A percentile compares a stretch with the other conserved stretches of the same genome.
These are phyloP conservation scores for Cyberlindnera mississippiensis DNA, from an alignment of 805 yeast genomes.

Conservation along the genomic window DNA sequence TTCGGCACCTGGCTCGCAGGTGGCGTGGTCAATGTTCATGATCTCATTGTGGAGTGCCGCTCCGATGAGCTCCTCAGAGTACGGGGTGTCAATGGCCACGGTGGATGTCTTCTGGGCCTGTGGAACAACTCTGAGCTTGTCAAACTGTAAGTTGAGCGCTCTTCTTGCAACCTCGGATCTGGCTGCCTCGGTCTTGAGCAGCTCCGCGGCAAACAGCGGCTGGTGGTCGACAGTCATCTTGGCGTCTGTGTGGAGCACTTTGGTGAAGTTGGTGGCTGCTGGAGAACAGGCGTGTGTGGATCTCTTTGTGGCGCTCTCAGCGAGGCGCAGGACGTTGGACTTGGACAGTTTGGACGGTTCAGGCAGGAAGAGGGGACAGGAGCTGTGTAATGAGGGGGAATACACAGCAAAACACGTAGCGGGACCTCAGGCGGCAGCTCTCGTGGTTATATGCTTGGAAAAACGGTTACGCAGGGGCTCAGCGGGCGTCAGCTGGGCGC, in stretches of 20 bases:
- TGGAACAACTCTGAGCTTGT: conserved; percentile 8
- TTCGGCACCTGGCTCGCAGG: conserved; percentile 72
- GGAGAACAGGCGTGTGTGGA: neutral
- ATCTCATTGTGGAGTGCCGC: conserved; percentile 40
- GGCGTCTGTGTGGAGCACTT: conserved; percentile 13
- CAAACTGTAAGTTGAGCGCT: conserved; percentile 7
- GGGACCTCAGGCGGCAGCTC: conserved; percentile 48
- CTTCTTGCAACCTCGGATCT: conserved; percentile 14
- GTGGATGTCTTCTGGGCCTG: neutral
- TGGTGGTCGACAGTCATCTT: conserved; percentile 10
- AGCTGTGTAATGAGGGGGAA: no score
- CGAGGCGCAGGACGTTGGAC: conserved; percentile 23
- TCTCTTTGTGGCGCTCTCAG: conserved; percentile 24
- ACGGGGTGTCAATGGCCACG: conserved; percentile 27
- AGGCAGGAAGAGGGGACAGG: neutral
- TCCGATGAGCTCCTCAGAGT: conserved; percentile 33
- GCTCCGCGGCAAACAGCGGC: conserved; percentile 9
- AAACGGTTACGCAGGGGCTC: neutral
- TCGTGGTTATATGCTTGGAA: conserved; percentile 36
- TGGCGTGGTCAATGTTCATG: conserved; percentile 45
- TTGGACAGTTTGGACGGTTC: conserved; percentile 26
- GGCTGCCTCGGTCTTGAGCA: conserved; percentile 6
- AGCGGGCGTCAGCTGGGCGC: conserved; percentile 12
- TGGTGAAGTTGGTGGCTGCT: conserved; percentile 4
- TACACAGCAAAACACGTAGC: no score